Base-by-base conservation (phyloP, 805 yeast genomes). In the Starmera amethionina region DNA sequence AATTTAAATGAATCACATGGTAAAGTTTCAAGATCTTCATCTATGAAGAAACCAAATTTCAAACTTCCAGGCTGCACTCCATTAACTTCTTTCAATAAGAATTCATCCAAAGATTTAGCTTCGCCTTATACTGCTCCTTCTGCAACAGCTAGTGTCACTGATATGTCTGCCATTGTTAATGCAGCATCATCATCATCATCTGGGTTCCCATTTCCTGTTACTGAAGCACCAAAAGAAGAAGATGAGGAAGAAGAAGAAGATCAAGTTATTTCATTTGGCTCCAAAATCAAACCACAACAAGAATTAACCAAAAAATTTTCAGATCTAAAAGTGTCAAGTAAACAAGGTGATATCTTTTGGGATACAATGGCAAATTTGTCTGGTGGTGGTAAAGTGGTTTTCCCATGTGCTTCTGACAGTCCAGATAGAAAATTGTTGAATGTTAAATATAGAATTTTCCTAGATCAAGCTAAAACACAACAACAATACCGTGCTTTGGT, bases 391-490 rank as follows among this genome's bases (percentile, higher is more conserved):
- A 71, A 72, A 48, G 87, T 80, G 11, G 82, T 93, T 32, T 61
- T 67, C 46, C 97, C 98, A 4, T 62, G 76, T 19, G 59, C 73
- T 4, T 63, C 55, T 14, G 62, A 63, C 35, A 73, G 75, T 43
- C 77, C 84, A 0, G 95, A 86, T 60, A 70, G 87, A 52, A 67
- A 69, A 49, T 68, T 93, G 44, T 70, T 93, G 58, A 65, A 73
- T 44, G 82, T 81, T 32, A 93, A 93, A 63, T 93, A 87, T 68
- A 73, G 77, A 61, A 75, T 90, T 35, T 88, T 87, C 72, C 66
- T 86, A 41, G 96, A 90, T 55, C 93, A 86, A 75, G 87, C 94
- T 35, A 75, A 68, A 49, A 73, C 82, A 27, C 97, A 93, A 63
- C 80, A 73, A 52, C 75, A 70, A 52, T 90, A 86, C 63, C 74